These are phyloP conservation scores for Arabidopsis lyrata DNA, from an alignment of 441 rosid genomes.

Conservation along the genomic window DNA sequence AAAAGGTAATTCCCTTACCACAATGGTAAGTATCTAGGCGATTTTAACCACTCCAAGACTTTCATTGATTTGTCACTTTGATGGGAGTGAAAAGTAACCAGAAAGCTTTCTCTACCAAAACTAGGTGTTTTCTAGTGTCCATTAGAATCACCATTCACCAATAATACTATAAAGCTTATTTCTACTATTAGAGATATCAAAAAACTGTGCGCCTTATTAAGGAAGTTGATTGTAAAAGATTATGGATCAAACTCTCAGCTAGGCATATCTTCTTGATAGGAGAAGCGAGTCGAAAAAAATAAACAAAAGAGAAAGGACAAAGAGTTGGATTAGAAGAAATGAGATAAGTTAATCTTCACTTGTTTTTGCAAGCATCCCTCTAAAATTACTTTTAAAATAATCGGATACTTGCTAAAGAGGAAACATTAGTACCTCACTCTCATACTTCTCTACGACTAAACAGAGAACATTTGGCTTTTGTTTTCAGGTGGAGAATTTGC, in stretches of 20 bases:
- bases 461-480: conserved; percentile 24
- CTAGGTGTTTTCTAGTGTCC: no score
- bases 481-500: neutral
- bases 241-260: neutral
- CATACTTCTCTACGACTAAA: conserved; percentile 19
- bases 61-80: no score
- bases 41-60: no score
- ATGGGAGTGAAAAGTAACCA: no score
- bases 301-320: neutral
- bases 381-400: conserved; percentile 5
- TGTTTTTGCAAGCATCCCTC: conserved; percentile 6
- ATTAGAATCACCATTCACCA: no score
- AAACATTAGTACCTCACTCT: conserved; percentile 31
- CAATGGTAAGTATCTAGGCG: no score
- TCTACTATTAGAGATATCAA: neutral
- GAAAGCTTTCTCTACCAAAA: neutral
- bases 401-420: conserved; percentile 28
- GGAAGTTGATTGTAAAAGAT: neutral
- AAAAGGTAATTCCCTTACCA: no score
- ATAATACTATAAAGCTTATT: no score
- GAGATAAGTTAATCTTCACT: conserved; percentile 22
- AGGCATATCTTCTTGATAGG: neutral
- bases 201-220: neutral
- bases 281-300: neutral
- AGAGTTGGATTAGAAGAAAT: conserved; percentile 4